Conservation (phyloP, 768 basidiomycete species). For the Kwoniella heveanensis region DNA sequence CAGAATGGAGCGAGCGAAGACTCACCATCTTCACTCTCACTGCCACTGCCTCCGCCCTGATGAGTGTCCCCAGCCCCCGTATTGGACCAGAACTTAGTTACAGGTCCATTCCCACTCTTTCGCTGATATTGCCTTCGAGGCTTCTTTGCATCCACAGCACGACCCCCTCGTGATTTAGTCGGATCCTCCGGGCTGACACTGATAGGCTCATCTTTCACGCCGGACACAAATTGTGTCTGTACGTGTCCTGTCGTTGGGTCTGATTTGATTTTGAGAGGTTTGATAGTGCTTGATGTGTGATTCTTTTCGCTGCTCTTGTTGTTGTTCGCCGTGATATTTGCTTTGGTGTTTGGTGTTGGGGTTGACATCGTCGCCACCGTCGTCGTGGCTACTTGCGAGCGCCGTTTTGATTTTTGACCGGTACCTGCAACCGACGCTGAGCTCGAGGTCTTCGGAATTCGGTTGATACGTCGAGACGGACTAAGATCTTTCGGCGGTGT, state of each 20-base stretch:
- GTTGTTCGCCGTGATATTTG: no score
- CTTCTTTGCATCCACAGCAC: not conserved
- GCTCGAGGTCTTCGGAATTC: not conserved
- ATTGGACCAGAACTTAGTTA: not conserved
- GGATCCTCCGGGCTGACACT: not conserved
- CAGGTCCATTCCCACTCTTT: not conserved
- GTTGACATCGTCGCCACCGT: no score
- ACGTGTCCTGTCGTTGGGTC: not conserved
- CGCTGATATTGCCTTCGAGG: not conserved
- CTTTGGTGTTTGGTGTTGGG: no score
- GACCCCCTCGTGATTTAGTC: not conserved
- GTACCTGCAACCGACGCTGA: not conserved
- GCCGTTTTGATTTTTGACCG: not conserved
- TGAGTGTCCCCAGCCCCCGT: no score
- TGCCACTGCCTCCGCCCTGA: no score
- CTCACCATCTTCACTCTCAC: constrained; percentile 41
- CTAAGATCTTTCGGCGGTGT: not conserved
- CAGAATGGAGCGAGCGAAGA: no score
- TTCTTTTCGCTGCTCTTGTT: not conserved
- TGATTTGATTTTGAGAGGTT: not conserved
- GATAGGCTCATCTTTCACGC: constrained; percentile 15
- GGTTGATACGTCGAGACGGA: constrained; percentile 5
- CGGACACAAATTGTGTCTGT: not conserved
- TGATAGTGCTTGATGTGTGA: not conserved
- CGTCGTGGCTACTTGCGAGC: no score